Percentiles rank a stretch among this genome's conserved stretches.
phyloP scores from a whole-genome alignment of 805 yeast genomes.

The Candida easanensis region DNA sequence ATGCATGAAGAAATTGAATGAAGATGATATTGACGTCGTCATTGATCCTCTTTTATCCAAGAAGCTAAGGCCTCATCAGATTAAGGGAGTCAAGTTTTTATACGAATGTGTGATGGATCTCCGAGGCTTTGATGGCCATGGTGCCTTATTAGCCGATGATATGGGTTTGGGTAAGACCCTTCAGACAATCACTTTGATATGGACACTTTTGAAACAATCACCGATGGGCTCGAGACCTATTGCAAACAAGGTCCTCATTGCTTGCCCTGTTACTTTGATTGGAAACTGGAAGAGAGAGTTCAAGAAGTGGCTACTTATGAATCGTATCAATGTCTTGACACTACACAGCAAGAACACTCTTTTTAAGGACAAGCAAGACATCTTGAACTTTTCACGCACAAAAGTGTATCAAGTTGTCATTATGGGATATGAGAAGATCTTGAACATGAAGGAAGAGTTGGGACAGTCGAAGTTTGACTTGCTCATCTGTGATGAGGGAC shows the following conservation, averaged over 20 bases:
- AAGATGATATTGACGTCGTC: slow-evolving; percentile 41
- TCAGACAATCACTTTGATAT: slow-evolving; percentile 76
- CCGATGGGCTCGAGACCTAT: slow-evolving; percentile 43
- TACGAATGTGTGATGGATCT: slow-evolving; percentile 81
- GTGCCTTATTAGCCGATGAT: slow-evolving; percentile 91
- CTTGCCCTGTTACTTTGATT: slow-evolving; percentile 89
- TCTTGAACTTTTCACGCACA: slow-evolving; percentile 43
- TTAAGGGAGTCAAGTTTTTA: slow-evolving; percentile 77
- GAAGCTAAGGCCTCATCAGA: slow-evolving; percentile 77
- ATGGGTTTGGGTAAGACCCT: slow-evolving; percentile 95
- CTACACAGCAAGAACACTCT: slow-evolving; percentile 47
- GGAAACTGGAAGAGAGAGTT: slow-evolving; percentile 88
- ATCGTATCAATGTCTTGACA: slow-evolving; percentile 61
- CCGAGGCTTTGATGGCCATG: slow-evolving; percentile 47
- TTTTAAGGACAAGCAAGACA: slow-evolving; percentile 41
- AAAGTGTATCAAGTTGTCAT: slow-evolving; percentile 79
- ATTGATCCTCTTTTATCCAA: slow-evolving; percentile 57
- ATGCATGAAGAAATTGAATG: slow-evolving; percentile 36
- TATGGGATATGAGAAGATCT: slow-evolving; percentile 83
- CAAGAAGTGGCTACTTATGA: slow-evolving; percentile 71
- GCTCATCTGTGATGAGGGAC: slow-evolving; percentile 90
- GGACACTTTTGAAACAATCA: slow-evolving; percentile 72
- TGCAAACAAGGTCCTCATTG: slow-evolving; percentile 64
- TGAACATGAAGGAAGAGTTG: slow-evolving; percentile 51
- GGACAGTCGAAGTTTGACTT: slow-evolving; percentile 49